Evolutionary conservation across 2,329 filamentous ascomycete genomes (phyloP).

Genomic region (Aspergillus sp.): DNA sequence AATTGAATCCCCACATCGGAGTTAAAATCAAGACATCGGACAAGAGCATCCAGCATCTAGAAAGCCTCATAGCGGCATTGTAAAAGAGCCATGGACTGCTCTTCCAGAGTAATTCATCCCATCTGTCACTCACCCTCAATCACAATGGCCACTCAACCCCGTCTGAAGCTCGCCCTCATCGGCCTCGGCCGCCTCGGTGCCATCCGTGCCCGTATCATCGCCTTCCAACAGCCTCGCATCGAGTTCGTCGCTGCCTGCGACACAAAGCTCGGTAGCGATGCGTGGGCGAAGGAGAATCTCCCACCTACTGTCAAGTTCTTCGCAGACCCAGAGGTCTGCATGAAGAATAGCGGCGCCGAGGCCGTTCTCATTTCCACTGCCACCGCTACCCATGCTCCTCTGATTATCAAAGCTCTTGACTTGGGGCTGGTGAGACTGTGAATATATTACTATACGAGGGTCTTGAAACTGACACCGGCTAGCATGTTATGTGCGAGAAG

Average conservation of each 20-base stretch:
- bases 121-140: too few species aligned
- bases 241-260: slow-evolving; percentile 36
- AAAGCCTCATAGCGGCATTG: too few species aligned
- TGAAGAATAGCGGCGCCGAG: slow-evolving; percentile 7
- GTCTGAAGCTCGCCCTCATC: slow-evolving; percentile 10
- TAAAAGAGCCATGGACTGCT: too few species aligned
- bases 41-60: too few species aligned
- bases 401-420: slow-evolving; percentile 4
- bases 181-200: slow-evolving; percentile 11
- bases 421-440: neutral
- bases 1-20: too few species aligned
- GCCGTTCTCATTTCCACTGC: slow-evolving; percentile 10
- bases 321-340: slow-evolving; percentile 1
- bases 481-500: slow-evolving; percentile 15
- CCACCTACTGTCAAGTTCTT: slow-evolving; percentile 3
- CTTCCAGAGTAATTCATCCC: too few species aligned
- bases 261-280: slow-evolving; percentile 31
- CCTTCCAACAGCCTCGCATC: slow-evolving; percentile 36
- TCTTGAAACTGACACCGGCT: neutral
- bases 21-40: too few species aligned
- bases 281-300: slow-evolving; percentile 32
- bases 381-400: slow-evolving; percentile 9
- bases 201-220: slow-evolving; percentile 34
- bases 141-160: neutral
- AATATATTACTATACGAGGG: too few species aligned